A percentile compares a stretch with the other conserved stretches of the same genome.
Conservation (phyloP, 1,284 basidiomycete genomes). For the Ceratobasidium papillatum region DNA sequence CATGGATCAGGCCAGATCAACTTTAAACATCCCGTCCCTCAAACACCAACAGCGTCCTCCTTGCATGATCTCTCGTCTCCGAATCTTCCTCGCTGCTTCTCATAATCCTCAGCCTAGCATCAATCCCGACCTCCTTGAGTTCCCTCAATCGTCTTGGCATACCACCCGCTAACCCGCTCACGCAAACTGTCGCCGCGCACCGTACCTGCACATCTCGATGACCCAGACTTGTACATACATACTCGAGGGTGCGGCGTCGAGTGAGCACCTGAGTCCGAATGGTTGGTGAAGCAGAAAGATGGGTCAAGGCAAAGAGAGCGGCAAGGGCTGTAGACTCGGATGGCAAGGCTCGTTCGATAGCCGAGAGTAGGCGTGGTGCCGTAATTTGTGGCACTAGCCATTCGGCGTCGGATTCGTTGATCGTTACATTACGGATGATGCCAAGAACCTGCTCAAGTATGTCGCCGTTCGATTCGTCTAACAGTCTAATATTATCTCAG, state of each 20-base stretch:
- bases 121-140: slow-evolving; percentile 18
- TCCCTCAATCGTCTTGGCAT: slow-evolving; percentile 15
- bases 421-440: slow-evolving; percentile 21
- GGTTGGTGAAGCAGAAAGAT: not conserved
- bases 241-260: slow-evolving; percentile 30
- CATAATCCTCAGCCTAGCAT: slow-evolving; percentile 17
- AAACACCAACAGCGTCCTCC: slow-evolving; percentile 2
- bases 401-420: slow-evolving; percentile 27
- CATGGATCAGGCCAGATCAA: too few species aligned
- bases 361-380: not conserved
- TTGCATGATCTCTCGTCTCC: slow-evolving; percentile 16
- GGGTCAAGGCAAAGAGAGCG: slow-evolving; percentile 12
- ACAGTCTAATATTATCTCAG: not conserved
- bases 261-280: not conserved
- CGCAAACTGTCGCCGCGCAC: slow-evolving; percentile 17
- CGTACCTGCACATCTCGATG: slow-evolving; percentile 8
- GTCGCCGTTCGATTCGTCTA: slow-evolving; percentile 23
- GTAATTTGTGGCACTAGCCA: slow-evolving; percentile 23
- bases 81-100: slow-evolving; percentile 8
- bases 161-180: not conserved
- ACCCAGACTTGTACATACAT: not conserved
- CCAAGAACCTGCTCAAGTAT: slow-evolving; percentile 24
- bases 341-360: slow-evolving; percentile 24
- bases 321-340: slow-evolving; percentile 3
- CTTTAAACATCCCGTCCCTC: slow-evolving; percentile 2